Conservation (phyloP, 1,284 basidiomycete species). For the Heliocybe sulcata region DNA sequence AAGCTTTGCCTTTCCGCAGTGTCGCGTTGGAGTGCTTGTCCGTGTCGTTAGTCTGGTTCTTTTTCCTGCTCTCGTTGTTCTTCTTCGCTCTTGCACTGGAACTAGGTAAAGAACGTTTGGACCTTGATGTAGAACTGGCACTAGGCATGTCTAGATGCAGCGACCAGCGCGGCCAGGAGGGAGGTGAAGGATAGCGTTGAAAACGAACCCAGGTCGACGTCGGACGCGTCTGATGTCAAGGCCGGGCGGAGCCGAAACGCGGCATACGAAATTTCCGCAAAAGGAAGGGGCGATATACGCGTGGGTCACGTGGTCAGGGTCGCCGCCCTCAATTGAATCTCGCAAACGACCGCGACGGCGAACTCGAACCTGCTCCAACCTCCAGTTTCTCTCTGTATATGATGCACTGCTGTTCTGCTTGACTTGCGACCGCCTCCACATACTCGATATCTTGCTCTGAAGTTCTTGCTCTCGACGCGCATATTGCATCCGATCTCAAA, state of each 20-base stretch:
- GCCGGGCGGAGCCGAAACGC: too few species aligned
- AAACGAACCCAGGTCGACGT: not conserved
- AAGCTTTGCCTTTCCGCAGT: not conserved
- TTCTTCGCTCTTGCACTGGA: not conserved
- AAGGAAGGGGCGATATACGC: not conserved
- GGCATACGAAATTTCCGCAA: not conserved
- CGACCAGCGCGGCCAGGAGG: not conserved
- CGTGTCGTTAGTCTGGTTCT: constrained; percentile 1
- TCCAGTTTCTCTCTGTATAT: not conserved
- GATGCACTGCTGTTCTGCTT: not conserved
- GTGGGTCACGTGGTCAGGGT: not conserved
- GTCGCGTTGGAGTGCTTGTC: not conserved
- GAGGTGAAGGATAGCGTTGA: not conserved
- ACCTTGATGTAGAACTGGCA: not conserved
- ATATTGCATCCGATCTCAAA: too few species aligned
- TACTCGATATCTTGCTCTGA: not conserved
- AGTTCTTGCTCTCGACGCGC: too few species aligned
- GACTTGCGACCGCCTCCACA: not conserved
- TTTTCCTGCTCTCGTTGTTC: not conserved
- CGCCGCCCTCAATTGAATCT: not conserved
- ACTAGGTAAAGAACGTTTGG: not conserved
- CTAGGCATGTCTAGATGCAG: not conserved
- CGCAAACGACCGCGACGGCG: not conserved
- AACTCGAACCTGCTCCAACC: not conserved
- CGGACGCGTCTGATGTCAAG: too few species aligned